Base-by-base conservation (phyloP, 2,329 filamentous ascomycete genomes). In the Samsoniella hepiali region DNA sequence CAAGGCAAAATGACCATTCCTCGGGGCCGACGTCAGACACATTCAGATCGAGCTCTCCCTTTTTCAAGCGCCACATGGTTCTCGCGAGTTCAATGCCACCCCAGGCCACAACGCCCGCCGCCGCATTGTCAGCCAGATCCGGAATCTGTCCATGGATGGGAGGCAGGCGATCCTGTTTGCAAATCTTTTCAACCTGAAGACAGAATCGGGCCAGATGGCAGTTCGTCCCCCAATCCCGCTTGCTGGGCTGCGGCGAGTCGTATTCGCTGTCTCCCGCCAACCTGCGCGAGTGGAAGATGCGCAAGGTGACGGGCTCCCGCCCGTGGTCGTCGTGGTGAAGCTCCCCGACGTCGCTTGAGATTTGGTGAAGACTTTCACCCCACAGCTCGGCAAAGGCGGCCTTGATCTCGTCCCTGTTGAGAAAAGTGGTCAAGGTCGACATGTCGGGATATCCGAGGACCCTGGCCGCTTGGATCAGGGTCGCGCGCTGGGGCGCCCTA, bases 131-230 rank as follows among this genome's bases (percentile, higher is more conserved):
- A n/a, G n/a, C n/a, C n/a, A n/a, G n/a, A n/a, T n/a, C n/a, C n/a
- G 55, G 62, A 3, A 63, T 45, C 47, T 63, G 62, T 7, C 62
- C 62, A n/a, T 55, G 45, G 54, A 63, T 45, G 2, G 62, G 62
- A 3, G 62, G 62, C 54, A 63, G 45, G 29, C 38, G 10, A n/a
- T 11, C 5, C 3, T 13, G 13, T 9, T 63, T 27, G 55, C 62
- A 63, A 15, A 58, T 36, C n/a, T 2, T 31, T 22, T 58, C 62
- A 1, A 63, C 49, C 15, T 27, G 2, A 6, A 58, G 62, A 47
- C 54, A 53, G 54, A 63, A 63, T 4, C 62, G 62, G 11, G 62
- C 55, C 0, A 63, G 29, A 22, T 63, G 47, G 36, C 31, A 5
- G 17, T 10, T 17, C 8, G 31, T 2, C 4, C 7, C 17, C 62